These are phyloP conservation scores for Entomortierella lignicola DNA, from an alignment of 192 early-diverging fungal genomes.

Conservation along the genomic window DNA sequence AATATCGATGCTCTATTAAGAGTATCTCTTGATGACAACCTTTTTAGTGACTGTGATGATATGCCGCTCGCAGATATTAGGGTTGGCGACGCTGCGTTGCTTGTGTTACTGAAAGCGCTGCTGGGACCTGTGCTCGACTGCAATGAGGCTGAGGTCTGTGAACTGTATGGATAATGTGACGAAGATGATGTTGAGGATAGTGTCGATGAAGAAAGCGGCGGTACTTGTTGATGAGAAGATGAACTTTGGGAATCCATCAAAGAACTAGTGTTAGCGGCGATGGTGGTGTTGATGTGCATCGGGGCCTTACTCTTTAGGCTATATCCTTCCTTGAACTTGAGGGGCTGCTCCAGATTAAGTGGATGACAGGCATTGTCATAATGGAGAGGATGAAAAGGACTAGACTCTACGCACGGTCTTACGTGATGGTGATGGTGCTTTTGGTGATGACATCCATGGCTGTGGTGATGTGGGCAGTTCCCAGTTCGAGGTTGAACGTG, in stretches of 20 bases:
- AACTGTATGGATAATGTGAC: conserved; percentile 1
- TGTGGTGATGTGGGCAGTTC: background rate
- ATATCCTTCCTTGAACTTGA: conserved; percentile 24
- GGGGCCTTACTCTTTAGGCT: conserved; percentile 13
- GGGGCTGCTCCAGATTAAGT: background rate
- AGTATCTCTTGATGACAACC: conserved; percentile 7
- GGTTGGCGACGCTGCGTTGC: background rate
- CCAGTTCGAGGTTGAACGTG: background rate
- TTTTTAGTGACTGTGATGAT: background rate
- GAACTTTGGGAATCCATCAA: background rate
- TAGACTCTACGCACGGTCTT: background rate
- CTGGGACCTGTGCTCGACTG: background rate
- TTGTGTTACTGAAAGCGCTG: background rate
- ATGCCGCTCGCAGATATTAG: background rate
- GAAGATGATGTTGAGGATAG: conserved; percentile 8
- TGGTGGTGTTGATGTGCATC: conserved; percentile 26
- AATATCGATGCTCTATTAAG: background rate
- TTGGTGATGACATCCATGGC: conserved; percentile 5
- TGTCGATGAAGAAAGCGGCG: conserved; percentile 4
- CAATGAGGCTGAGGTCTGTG: conserved; percentile 3
- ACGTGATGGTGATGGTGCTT: background rate
- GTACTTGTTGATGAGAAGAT: background rate
- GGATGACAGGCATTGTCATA: background rate
- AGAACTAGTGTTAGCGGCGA: no score
- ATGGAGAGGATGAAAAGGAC: background rate